A percentile compares a stretch with the other conserved stretches of the same genome.
Conservation (phyloP, 2,329 filamentous ascomycete genomes). For the Chrysoporthe austroafricana region DNA sequence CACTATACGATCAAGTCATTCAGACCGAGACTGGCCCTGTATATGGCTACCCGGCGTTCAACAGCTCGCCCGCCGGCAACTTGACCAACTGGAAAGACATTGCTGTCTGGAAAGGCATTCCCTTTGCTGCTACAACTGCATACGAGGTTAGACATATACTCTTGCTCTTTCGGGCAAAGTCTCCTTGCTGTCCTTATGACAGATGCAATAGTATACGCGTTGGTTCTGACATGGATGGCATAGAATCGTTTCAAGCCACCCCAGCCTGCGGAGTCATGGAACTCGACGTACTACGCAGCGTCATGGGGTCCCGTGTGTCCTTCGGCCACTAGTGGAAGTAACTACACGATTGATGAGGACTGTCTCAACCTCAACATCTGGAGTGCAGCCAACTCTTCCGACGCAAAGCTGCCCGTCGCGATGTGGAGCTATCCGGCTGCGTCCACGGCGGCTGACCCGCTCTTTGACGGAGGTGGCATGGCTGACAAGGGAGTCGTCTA, state of each 20-base stretch:
- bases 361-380: conserved; percentile 58
- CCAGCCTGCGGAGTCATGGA: conserved; percentile 36
- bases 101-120: conserved; percentile 53
- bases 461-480: conserved; percentile 58
- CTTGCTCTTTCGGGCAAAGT: no score
- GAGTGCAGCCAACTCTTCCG: conserved; percentile 34
- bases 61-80: conserved; percentile 26
- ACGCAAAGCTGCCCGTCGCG: conserved; percentile 49
- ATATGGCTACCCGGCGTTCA: conserved; percentile 29
- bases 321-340: conserved; percentile 32
- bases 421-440: conserved; percentile 46
- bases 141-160: background rate
- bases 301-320: conserved; percentile 43
- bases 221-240: background rate
- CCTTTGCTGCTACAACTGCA: conserved; percentile 44
- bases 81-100: conserved; percentile 39
- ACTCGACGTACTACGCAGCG: conserved; percentile 38
- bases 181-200: background rate
- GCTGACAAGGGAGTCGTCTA: conserved; percentile 63
- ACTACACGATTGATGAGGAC: conserved; percentile 45
- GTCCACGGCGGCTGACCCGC: background rate
- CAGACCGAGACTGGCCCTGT: conserved; percentile 29
- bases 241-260: conserved; percentile 50
- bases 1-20: conserved; percentile 14
- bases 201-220: background rate